Conservation (phyloP, 129 eudicot species). For the Sambucus nigra region DNA sequence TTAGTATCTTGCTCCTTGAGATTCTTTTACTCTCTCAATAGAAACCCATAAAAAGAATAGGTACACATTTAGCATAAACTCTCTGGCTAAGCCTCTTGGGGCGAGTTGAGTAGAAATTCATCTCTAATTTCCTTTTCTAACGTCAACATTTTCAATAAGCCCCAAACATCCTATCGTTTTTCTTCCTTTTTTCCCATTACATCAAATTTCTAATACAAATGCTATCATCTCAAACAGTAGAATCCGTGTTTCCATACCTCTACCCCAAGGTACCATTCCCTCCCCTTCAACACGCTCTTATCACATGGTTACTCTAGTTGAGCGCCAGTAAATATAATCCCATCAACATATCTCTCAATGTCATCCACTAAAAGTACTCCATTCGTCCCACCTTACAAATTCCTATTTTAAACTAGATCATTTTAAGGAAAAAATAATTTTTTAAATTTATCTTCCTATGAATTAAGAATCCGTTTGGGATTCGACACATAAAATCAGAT, state of each 20-base stretch:
- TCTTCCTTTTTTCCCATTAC: background rate
- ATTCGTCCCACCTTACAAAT: too few relatives aligned
- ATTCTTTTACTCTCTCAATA: too few relatives aligned
- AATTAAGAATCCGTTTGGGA: too few relatives aligned
- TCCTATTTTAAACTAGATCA: too few relatives aligned
- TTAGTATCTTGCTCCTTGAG: too few relatives aligned
- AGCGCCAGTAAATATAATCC: background rate
- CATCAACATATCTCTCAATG: background rate
- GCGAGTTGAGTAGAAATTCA: background rate
- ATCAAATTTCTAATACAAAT: background rate
- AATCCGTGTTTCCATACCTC: too few relatives aligned
- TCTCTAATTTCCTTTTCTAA: background rate
- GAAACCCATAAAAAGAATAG: too few relatives aligned
- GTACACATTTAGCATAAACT: too few relatives aligned
- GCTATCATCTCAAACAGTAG: too few relatives aligned
- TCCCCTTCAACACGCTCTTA: background rate
- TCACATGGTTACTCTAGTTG: background rate
- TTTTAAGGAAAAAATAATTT: too few relatives aligned
- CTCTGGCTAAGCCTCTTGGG: background rate
- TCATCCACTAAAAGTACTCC: background rate
- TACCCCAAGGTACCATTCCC: background rate
- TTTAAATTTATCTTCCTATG: too few relatives aligned
- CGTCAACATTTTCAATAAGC: background rate
- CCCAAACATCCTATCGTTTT: background rate
- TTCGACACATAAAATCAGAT: too few relatives aligned